Evolutionary conservation across 2,329 filamentous ascomycete genomes (phyloP).

Genomic region (Alternaria sp.): DNA sequence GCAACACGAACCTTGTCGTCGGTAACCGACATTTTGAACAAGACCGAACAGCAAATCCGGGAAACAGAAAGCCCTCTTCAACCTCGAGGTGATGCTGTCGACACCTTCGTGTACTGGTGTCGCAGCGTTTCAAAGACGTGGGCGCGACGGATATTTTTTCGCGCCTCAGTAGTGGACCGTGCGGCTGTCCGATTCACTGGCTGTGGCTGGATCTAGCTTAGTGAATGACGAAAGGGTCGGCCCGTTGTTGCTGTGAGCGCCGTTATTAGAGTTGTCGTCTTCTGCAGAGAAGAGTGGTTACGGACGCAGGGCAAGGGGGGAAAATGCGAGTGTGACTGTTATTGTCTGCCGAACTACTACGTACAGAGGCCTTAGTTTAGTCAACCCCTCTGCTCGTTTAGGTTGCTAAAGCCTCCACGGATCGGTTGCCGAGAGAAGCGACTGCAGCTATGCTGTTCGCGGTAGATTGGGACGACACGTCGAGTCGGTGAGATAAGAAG

Average conservation of each 20-base stretch:
- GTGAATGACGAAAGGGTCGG: slow-evolving; percentile 47
- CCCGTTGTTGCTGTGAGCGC: slow-evolving; percentile 37
- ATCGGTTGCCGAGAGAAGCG: slow-evolving; percentile 33
- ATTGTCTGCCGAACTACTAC: slow-evolving; percentile 12
- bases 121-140: slow-evolving; percentile 25
- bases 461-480: slow-evolving; percentile 19
- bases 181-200: slow-evolving; percentile 34
- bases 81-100: slow-evolving; percentile 28
- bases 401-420: slow-evolving; percentile 31
- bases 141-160: slow-evolving; percentile 34
- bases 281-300: slow-evolving; percentile 11
- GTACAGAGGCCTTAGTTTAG: slow-evolving; percentile 24
- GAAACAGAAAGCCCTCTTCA: slow-evolving; percentile 17
- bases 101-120: slow-evolving; percentile 30
- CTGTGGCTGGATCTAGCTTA: slow-evolving; percentile 31
- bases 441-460: slow-evolving; percentile 36
- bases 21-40: slow-evolving; percentile 45
- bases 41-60: slow-evolving; percentile 20
- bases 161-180: slow-evolving; percentile 25
- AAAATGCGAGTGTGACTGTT: slow-evolving; percentile 11
- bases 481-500: slow-evolving; percentile 26
- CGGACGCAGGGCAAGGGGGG: slow-evolving; percentile 10
- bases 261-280: slow-evolving; percentile 16
- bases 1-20: slow-evolving; percentile 50
- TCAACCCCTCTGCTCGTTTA: slow-evolving; percentile 31